These are phyloP conservation scores for Achaetomium macrosporum DNA, from an alignment of 2,329 filamentous ascomycete species.

Conservation along the genomic window DNA sequence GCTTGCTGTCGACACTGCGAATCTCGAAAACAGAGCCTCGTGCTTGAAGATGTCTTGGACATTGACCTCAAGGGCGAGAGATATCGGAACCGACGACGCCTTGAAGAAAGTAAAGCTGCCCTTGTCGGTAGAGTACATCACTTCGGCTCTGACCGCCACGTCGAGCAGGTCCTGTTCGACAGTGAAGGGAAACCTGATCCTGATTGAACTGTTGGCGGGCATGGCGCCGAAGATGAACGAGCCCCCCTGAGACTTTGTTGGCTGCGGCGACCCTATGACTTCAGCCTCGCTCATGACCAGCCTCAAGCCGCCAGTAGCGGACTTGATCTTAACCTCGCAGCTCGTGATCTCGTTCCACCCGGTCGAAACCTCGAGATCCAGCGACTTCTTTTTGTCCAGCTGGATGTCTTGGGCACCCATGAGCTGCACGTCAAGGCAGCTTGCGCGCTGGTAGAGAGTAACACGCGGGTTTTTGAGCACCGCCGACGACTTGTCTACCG, in stretches of 20 bases:
- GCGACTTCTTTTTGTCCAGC: slow-evolving; percentile 69
- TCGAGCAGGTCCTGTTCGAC: slow-evolving; percentile 69
- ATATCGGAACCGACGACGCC: slow-evolving; percentile 59
- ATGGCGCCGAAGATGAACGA: slow-evolving; percentile 47
- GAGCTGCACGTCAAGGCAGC: slow-evolving; percentile 64
- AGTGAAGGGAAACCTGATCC: slow-evolving; percentile 71
- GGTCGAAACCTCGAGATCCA: slow-evolving; percentile 67
- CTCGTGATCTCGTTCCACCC: slow-evolving; percentile 65
- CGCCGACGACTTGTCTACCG: slow-evolving; percentile 39
- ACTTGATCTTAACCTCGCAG: slow-evolving; percentile 56
- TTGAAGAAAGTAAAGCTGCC: slow-evolving; percentile 61
- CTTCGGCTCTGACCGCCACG: slow-evolving; percentile 69
- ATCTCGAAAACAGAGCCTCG: slow-evolving; percentile 73
- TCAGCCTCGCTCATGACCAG: slow-evolving; percentile 56
- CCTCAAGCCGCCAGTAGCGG: slow-evolving; percentile 60
- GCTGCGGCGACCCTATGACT: slow-evolving; percentile 39
- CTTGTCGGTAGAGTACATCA: slow-evolving; percentile 62
- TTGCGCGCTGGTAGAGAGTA: slow-evolving; percentile 64
- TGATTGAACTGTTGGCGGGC: slow-evolving; percentile 40
- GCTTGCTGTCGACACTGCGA: slow-evolving; percentile 80
- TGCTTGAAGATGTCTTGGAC: slow-evolving; percentile 95
- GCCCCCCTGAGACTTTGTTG: slow-evolving; percentile 48
- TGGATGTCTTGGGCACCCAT: slow-evolving; percentile 65
- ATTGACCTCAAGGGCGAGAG: slow-evolving; percentile 84
- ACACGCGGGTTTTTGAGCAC: slow-evolving; percentile 58